Conservation (phyloP, 192 early-diverging fungal genomes). For the Spizellomyces punctatus region DNA sequence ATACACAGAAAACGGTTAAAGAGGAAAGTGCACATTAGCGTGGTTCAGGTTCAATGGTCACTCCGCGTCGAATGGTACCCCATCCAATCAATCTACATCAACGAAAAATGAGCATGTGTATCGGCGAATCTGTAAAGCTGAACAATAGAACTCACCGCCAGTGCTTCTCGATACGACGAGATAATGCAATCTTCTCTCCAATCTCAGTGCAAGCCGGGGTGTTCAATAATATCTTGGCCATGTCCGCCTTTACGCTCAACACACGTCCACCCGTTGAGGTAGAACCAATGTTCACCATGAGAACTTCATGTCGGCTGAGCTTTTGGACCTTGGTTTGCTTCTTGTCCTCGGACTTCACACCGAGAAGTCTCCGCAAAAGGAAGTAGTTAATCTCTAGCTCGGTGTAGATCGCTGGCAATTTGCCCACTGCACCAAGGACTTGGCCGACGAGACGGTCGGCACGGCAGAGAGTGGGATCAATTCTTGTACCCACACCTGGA, state of each 20-base stretch:
- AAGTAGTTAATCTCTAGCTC: constrained; percentile 98
- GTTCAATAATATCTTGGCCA: constrained; percentile 91
- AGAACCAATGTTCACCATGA: constrained; percentile 97
- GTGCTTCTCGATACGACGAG: constrained; percentile 94
- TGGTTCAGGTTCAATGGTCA: constrained; percentile 62
- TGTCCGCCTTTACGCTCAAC: constrained; percentile 87
- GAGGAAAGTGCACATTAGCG: constrained; percentile 5
- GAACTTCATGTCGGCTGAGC: constrained; percentile 87
- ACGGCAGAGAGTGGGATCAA: constrained; percentile 96
- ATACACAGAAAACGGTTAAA: too few species aligned
- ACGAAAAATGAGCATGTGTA: constrained; percentile 2
- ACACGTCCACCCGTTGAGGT: constrained; percentile 94
- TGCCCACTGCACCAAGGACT: constrained; percentile 89
- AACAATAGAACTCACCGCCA: constrained; percentile 75
- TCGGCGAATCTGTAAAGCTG: constrained; percentile 16
- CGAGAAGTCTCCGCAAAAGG: constrained; percentile 91
- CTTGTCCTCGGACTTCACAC: constrained; percentile 97
- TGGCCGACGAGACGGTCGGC: constrained; percentile 96
- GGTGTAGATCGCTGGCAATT: constrained; percentile 89
- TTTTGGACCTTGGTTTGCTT: constrained; percentile 97
- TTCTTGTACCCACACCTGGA: constrained; percentile 80
- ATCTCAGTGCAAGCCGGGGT: constrained; percentile 93
- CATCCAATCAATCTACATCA: constrained; percentile 88
- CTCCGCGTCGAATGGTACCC: constrained; percentile 91
- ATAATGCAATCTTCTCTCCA: constrained; percentile 94